Percentiles rank a stretch among this genome's conserved stretches.
Evolutionary conservation across 805 yeast genomes (phyloP).

Genomic region (Kluyveromyces lactis): DNA sequence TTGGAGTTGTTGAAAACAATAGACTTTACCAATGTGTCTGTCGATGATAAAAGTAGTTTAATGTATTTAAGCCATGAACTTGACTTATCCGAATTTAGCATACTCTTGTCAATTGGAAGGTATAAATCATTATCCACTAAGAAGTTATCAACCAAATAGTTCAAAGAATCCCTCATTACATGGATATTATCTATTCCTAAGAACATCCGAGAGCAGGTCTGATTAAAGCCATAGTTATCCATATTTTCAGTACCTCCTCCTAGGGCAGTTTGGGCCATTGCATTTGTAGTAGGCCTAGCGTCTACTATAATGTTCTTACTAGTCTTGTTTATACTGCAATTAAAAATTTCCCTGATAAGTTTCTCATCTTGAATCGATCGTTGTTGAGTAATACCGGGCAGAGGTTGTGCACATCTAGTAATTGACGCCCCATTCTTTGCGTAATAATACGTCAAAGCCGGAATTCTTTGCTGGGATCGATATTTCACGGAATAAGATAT

Average conservation of each 20-base stretch:
- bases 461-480: constrained; percentile 79
- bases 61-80: constrained; percentile 75
- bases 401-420: constrained; percentile 85
- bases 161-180: constrained; percentile 81
- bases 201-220: constrained; percentile 51
- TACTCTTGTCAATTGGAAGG: constrained; percentile 43
- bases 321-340: constrained; percentile 42
- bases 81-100: constrained; percentile 41
- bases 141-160: constrained; percentile 46
- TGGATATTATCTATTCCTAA: constrained; percentile 93
- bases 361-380: constrained; percentile 90
- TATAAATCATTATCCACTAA: constrained; percentile 61
- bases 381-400: constrained; percentile 81
- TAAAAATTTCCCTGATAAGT: constrained; percentile 64
- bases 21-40: constrained; percentile 73
- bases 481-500: constrained; percentile 76
- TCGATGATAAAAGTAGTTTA: constrained; percentile 59
- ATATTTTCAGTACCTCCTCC: constrained; percentile 98
- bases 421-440: constrained; percentile 64
- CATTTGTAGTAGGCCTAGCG: constrained; percentile 88
- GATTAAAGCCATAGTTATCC: constrained; percentile 68
- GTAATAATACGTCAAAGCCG: constrained; percentile 72
- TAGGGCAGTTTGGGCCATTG: constrained; percentile 90
- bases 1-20: constrained; percentile 77
- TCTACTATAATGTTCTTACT: constrained; percentile 68